These are phyloP conservation scores for Dipodascus albidus DNA, from an alignment of 805 yeast species.

Conservation along the genomic window DNA sequence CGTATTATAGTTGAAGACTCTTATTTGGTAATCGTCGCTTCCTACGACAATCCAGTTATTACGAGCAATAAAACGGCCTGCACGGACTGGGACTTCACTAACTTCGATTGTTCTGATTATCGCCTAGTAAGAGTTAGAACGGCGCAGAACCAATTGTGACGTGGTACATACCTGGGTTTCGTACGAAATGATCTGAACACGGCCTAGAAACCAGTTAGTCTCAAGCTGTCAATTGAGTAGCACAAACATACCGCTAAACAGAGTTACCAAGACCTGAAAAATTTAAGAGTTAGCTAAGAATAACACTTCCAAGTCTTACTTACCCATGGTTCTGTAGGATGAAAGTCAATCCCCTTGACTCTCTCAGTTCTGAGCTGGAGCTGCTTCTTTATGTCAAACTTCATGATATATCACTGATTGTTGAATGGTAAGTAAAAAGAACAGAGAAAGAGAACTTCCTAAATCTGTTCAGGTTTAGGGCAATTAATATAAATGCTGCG, in stretches of 20 bases:
- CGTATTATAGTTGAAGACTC: constrained; percentile 91
- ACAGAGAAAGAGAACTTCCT: neutral
- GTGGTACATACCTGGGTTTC: constrained; percentile 45
- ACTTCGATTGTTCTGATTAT: constrained; percentile 85
- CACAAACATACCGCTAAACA: constrained; percentile 16
- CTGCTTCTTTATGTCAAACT: constrained; percentile 50
- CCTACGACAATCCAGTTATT: constrained; percentile 97
- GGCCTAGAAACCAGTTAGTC: constrained; percentile 34
- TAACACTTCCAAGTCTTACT: neutral
- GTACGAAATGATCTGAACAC: constrained; percentile 87
- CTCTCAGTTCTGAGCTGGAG: constrained; percentile 90
- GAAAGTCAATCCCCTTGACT: constrained; percentile 96
- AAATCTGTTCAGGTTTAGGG: neutral
- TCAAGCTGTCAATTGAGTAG: neutral
- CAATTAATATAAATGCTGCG: neutral
- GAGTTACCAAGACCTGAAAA: constrained; percentile 15
- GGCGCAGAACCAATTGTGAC: constrained; percentile 5
- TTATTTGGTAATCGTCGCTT: constrained; percentile 85
- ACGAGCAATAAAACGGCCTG: constrained; percentile 89
- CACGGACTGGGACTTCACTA: constrained; percentile 91
- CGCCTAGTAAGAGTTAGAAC: constrained; percentile 25
- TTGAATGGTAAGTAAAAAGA: neutral
- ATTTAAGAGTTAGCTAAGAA: constrained; percentile 2
- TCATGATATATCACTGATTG: constrained; percentile 25
- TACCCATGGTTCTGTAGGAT: constrained; percentile 96